Conservation (phyloP, 1,139 yeast genomes). For the Nakaseomyces delphensis region DNA sequence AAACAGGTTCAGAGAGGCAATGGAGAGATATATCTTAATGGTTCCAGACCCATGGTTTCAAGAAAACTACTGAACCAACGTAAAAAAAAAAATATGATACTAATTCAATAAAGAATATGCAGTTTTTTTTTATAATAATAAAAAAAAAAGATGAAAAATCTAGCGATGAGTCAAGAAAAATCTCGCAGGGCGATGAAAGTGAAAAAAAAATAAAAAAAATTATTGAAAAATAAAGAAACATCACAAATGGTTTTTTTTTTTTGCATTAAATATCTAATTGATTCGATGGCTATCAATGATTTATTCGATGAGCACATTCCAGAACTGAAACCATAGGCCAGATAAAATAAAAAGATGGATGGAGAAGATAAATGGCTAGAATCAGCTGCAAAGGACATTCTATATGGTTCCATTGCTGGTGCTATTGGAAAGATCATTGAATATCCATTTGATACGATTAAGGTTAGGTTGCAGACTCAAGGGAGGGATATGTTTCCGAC, state of each 20-base stretch:
- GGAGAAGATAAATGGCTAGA: conserved; percentile 6
- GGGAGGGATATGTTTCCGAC: conserved; percentile 36
- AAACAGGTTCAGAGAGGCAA: conserved; percentile 89
- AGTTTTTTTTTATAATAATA: not conserved
- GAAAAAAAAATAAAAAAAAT: not conserved
- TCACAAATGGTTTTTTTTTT: not conserved
- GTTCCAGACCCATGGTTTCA: conserved; percentile 84
- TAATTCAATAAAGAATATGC: too few species aligned
- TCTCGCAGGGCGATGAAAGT: too few species aligned
- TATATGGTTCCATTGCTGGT: conserved; percentile 48
- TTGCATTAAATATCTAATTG: too few species aligned
- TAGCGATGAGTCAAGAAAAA: too few species aligned
- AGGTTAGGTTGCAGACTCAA: conserved; percentile 78
- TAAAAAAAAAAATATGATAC: too few species aligned
- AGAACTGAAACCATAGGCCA: too few species aligned
- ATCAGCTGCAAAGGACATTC: conserved; percentile 24
- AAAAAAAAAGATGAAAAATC: not conserved
- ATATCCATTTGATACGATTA: conserved; percentile 87
- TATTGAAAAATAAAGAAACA: not conserved
- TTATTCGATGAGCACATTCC: too few species aligned
- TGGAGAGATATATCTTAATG: conserved; percentile 90
- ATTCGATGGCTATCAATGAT: not conserved
- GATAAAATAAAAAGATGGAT: not conserved
- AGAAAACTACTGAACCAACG: conserved; percentile 21
- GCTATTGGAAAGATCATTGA: conserved; percentile 77